Base-by-base conservation (phyloP, 2,329 filamentous ascomycete genomes). In the Dothistroma septosporum region DNA sequence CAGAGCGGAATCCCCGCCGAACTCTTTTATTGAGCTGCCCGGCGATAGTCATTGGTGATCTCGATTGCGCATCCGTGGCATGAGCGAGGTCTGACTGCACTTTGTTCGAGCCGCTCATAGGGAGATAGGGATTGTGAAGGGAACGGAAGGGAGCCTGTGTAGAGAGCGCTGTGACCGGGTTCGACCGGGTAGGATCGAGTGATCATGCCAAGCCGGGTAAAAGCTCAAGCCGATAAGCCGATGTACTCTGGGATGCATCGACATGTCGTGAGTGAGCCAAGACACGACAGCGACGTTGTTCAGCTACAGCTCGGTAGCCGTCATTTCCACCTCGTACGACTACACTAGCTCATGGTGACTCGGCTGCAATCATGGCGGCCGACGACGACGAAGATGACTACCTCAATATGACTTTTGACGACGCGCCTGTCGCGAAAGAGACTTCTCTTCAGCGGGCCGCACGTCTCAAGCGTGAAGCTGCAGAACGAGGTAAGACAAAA, bases 401-500 rank as follows among this genome's bases (percentile, higher is more conserved):
- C 81, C 95, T 99, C 89, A 91, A 88, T 69, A 97, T 99, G 93
- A 82, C 87, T 14, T 92, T 99, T 73, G 82, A 85, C 19, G 90
- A 96, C 9, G 75, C 75, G 19, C 72, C 74, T 31, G 71, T 76
- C 8, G 71, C 72, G 59, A 83, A 82, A 65, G 86, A 89, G 73
- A 87, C 86, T 11, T 85, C 85, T 22, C 79, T 86, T 0, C 85
- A 89, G 70, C 81, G 82, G 58, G 80, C 81, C 56, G 78, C 77
- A 60, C 82, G 80, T 57, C 78, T 80, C 72, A 83, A 77, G 70
- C 80, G 74, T 73, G 84, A 77, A 75, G 78, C 87, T 58, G 88
- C 89, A 75, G 84, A 84, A 21, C 82, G 83, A 61, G 80, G 86
- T 63, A 78, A 76, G n/a, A 63, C 74, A 7, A 91, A 90, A 71